Evolutionary conservation across 2,329 filamentous ascomycete genomes (phyloP).

Genomic region (Peltaster fructicola): DNA sequence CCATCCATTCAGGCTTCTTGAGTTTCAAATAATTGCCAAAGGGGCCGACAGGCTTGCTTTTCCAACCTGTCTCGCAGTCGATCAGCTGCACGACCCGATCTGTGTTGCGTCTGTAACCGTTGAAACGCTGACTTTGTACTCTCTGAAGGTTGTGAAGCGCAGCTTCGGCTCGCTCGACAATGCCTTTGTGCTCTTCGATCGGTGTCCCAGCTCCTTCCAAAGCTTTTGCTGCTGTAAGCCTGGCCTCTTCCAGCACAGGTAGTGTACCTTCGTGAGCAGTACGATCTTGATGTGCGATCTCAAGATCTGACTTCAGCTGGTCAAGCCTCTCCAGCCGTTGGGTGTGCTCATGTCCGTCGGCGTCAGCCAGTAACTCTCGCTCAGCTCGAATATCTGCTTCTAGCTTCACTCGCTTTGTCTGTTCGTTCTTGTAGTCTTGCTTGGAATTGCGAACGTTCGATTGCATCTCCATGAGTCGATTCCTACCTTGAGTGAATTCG

Average conservation of each 20-base stretch:
- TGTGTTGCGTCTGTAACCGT: slow-evolving; percentile 48
- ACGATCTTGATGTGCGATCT: slow-evolving; percentile 27
- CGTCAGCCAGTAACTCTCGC: slow-evolving; percentile 38
- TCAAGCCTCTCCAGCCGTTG: slow-evolving; percentile 40
- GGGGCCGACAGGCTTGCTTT: slow-evolving; percentile 60
- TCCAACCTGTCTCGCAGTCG: slow-evolving; percentile 49
- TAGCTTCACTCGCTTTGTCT: too few relatives aligned
- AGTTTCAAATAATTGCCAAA: slow-evolving; percentile 64
- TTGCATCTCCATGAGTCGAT: slow-evolving; percentile 10
- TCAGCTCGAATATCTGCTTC: slow-evolving; percentile 35
- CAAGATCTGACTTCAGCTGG: slow-evolving; percentile 27
- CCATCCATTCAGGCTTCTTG: slow-evolving; percentile 63
- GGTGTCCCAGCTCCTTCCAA: slow-evolving; percentile 11
- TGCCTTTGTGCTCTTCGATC: slow-evolving; percentile 12
- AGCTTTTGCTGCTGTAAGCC: slow-evolving; percentile 20
- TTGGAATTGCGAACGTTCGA: slow-evolving; percentile 38
- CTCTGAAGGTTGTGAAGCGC: slow-evolving; percentile 35
- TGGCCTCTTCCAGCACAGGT: slow-evolving; percentile 19
- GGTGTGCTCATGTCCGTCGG: slow-evolving; percentile 51
- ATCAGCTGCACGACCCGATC: slow-evolving; percentile 50
- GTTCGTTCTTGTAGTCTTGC: slow-evolving; percentile 22
- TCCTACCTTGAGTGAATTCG: slow-evolving; percentile 26
- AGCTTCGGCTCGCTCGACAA: slow-evolving; percentile 26
- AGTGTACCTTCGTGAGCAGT: slow-evolving; percentile 23
- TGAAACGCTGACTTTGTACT: slow-evolving; percentile 41